phyloP scores from a whole-genome alignment of 2,329 filamentous ascomycete species.

The Hypomyces perniciosus region DNA sequence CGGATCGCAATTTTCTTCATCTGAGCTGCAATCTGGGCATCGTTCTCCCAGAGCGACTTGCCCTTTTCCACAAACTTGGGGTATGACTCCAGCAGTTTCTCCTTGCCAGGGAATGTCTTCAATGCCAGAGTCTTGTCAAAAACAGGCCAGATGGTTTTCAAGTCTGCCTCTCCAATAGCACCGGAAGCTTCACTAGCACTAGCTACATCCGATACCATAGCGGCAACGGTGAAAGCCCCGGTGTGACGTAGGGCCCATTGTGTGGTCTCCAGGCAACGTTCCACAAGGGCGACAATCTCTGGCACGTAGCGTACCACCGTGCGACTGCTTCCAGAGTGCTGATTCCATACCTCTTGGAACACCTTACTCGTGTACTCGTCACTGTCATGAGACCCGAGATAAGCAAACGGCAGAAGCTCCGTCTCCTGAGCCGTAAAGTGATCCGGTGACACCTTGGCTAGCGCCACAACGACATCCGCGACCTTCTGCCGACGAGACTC shows the following conservation, averaged over 20 bases:
- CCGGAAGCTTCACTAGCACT: constrained; percentile 51
- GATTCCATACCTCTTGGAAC: constrained; percentile 82
- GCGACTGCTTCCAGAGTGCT: constrained; percentile 80
- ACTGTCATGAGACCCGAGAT: constrained; percentile 78
- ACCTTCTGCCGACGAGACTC: constrained; percentile 67
- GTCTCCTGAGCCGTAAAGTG: constrained; percentile 73
- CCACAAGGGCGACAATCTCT: constrained; percentile 69
- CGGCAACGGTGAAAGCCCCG: constrained; percentile 72
- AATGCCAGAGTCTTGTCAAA: constrained; percentile 75
- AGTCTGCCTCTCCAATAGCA: constrained; percentile 53
- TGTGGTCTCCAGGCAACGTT: constrained; percentile 65
- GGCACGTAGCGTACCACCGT: constrained; percentile 76
- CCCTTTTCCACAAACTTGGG: constrained; percentile 68
- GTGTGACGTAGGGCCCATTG: constrained; percentile 91
- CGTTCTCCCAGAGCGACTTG: constrained; percentile 49
- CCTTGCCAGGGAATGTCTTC: constrained; percentile 92
- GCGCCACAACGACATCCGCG: constrained; percentile 74
- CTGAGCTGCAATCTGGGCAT: constrained; percentile 49
- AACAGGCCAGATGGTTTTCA: constrained; percentile 69
- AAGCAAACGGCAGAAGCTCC: constrained; percentile 77
- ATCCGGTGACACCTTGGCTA: constrained; percentile 84
- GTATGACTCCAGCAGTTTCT: constrained; percentile 73
- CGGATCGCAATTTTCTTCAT: constrained; percentile 76
- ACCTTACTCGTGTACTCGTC: constrained; percentile 72
- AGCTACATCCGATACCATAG: constrained; percentile 61